Conservation (phyloP, 768 basidiomycete species). For the Suillus subluteus region DNA sequence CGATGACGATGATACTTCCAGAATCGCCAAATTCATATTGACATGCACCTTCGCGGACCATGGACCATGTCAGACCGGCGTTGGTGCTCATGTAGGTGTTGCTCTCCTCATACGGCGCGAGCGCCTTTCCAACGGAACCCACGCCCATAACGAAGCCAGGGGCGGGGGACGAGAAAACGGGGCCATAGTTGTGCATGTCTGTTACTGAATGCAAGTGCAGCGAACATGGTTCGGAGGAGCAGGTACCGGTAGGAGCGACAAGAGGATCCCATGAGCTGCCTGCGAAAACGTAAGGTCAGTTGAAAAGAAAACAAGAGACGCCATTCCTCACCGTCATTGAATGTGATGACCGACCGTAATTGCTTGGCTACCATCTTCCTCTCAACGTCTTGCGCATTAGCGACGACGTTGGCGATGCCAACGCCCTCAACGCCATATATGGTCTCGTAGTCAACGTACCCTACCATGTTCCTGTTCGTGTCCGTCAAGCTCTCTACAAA, state of each 20-base stretch:
- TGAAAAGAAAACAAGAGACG: slow-evolving; percentile 4
- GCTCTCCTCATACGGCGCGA: slow-evolving; percentile 79
- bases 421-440: slow-evolving; percentile 88
- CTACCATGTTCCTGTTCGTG: slow-evolving; percentile 87
- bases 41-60: slow-evolving; percentile 74
- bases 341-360: slow-evolving; percentile 82
- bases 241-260: slow-evolving; percentile 61
- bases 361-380: slow-evolving; percentile 68
- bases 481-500: slow-evolving; percentile 91
- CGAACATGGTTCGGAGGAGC: slow-evolving; percentile 65
- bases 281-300: slow-evolving; percentile 15
- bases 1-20: slow-evolving; percentile 76
- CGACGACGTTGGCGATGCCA: slow-evolving; percentile 86
- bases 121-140: slow-evolving; percentile 74
- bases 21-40: slow-evolving; percentile 97
- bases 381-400: slow-evolving; percentile 85
- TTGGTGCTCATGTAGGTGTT: slow-evolving; percentile 95
- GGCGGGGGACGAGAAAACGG: slow-evolving; percentile 92
- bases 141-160: slow-evolving; percentile 98
- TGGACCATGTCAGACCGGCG: slow-evolving; percentile 85
- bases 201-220: slow-evolving; percentile 95
- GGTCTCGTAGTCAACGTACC: slow-evolving; percentile 93
- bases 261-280: slow-evolving; percentile 80
- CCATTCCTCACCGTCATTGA: slow-evolving; percentile 71
- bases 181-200: slow-evolving; percentile 88